Percentiles rank a stretch among this genome's conserved stretches.
Evolutionary conservation across 2,329 filamentous ascomycete species (phyloP).

Genomic region (Penicillium sp.): DNA sequence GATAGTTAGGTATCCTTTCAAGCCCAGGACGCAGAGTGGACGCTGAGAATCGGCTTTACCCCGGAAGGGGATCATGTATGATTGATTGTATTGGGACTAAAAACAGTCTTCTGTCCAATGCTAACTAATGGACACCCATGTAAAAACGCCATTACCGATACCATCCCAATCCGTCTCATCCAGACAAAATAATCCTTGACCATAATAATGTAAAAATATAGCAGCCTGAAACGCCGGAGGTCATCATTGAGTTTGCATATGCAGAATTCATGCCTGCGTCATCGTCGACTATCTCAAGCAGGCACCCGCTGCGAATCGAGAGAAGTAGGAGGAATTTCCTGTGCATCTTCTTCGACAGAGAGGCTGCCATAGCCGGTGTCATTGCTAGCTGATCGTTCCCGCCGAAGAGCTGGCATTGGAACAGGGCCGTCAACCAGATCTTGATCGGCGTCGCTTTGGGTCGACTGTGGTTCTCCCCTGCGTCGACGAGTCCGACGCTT

Average conservation of each 20-base stretch:
- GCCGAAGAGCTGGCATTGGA: slow-evolving; percentile 12
- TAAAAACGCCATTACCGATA: slow-evolving; percentile 1
- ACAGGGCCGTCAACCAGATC: slow-evolving; percentile 6
- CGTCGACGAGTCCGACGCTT: slow-evolving; percentile 23
- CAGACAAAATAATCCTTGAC: not conserved
- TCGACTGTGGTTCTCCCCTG: slow-evolving; percentile 13
- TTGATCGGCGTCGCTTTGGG: slow-evolving; percentile 22
- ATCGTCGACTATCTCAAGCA: not conserved
- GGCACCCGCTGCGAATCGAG: slow-evolving; percentile 11
- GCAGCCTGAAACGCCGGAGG: slow-evolving; percentile 13
- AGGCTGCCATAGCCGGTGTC: slow-evolving; percentile 42
- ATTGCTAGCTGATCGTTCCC: slow-evolving; percentile 36
- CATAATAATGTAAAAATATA: slow-evolving; percentile 3
- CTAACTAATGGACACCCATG: not conserved
- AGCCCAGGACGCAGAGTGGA: too few relatives aligned
- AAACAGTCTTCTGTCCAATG: not conserved
- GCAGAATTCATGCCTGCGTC: not conserved
- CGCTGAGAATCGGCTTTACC: not conserved
- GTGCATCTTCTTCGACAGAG: slow-evolving; percentile 22
- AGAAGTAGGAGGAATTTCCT: slow-evolving; percentile 5
- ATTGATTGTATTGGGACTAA: not conserved
- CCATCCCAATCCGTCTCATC: slow-evolving; percentile 1
- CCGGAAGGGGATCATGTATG: not conserved
- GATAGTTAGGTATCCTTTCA: too few relatives aligned
- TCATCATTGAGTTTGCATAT: slow-evolving; percentile 2